These are phyloP conservation scores for Avena atlantica DNA, from an alignment of 176 grass and related monocot species.

Conservation along the genomic window DNA sequence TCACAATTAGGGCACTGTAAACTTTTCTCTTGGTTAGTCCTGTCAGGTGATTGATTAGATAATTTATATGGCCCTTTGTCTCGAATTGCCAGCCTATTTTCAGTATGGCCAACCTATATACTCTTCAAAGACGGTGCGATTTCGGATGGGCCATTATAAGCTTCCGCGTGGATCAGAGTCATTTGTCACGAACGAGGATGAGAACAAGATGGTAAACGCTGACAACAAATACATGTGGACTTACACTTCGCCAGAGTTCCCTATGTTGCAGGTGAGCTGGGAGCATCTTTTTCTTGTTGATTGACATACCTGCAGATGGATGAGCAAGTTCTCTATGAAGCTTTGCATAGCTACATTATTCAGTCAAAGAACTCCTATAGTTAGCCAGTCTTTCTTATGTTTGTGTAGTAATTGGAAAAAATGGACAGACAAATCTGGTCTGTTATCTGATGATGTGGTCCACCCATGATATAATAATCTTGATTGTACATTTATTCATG, in stretches of 20 bases:
- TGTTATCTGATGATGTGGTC: neutral
- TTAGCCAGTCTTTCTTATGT: neutral
- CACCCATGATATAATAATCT: neutral
- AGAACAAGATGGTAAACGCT: conserved; percentile 31
- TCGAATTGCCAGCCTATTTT: no score
- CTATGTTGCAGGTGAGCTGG: conserved; percentile 70
- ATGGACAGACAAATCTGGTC: neutral
- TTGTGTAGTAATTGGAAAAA: neutral
- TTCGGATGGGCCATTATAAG: no score
- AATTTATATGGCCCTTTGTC: no score
- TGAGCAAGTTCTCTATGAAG: neutral
- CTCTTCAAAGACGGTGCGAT: no score
- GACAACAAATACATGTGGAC: conserved; percentile 74
- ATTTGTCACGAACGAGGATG: neutral
- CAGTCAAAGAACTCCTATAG: neutral
- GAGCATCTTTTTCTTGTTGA: conserved; percentile 2
- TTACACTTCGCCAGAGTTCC: conserved; percentile 82
- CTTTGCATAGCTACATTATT: conserved; percentile 6
- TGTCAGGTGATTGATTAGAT: no score
- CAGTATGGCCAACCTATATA: no score
- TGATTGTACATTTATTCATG: neutral
- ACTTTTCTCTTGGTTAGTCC: no score
- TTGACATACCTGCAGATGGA: neutral
- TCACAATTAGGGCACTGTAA: no score
- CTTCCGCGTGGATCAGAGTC: no score